Evolutionary conservation across 441 rosid species (phyloP).

Genomic region (Populus hybrid): DNA sequence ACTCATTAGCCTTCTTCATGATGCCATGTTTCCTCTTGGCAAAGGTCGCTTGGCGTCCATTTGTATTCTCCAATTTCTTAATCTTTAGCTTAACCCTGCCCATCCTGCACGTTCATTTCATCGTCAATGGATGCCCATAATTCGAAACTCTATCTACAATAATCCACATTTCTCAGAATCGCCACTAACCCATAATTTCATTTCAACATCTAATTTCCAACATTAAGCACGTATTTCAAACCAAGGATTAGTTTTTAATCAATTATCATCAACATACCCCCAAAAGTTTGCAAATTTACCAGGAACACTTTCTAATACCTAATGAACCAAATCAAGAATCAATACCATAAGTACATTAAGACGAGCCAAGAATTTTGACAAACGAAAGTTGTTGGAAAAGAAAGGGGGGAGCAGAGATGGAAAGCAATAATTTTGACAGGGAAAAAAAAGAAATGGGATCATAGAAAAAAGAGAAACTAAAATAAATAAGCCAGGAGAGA

Average conservation of each 20-base stretch:
- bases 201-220: neutral
- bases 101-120: conserved; percentile 51
- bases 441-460: neutral
- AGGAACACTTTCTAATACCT: neutral
- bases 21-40: conserved; percentile 76
- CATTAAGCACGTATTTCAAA: neutral
- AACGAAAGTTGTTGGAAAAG: neutral
- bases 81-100: conserved; percentile 90
- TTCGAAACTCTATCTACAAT: conserved; percentile 5
- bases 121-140: conserved; percentile 1
- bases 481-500: neutral
- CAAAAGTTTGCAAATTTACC: neutral
- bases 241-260: neutral
- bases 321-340: neutral
- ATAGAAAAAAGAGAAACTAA: neutral
- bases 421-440: neutral
- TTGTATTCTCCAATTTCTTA: conserved; percentile 60
- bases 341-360: neutral
- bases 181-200: neutral
- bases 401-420: neutral
- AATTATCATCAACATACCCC: conserved; percentile 11
- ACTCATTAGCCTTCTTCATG: conserved; percentile 74
- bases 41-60: conserved; percentile 72
- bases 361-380: neutral
- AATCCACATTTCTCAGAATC: neutral